Percentiles rank a stretch among this genome's conserved stretches.
These are phyloP conservation scores for Leccinum uliginosum DNA, from an alignment of 768 basidiomycete genomes.

Conservation along the genomic window DNA sequence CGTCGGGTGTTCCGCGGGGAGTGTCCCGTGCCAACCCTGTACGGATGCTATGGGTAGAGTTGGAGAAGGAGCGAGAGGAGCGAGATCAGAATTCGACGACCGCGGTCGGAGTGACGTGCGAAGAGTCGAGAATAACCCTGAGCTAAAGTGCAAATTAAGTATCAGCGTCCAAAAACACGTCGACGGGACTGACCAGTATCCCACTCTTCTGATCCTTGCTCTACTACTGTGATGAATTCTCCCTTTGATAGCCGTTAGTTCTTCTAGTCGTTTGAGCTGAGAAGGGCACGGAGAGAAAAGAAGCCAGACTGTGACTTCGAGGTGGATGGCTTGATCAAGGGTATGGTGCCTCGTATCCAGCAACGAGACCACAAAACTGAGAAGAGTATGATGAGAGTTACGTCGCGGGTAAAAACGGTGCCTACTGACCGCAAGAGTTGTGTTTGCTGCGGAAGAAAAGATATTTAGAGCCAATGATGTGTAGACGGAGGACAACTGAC, in stretches of 20 bases:
- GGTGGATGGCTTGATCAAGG: constrained; percentile 42
- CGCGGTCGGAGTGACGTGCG: constrained; percentile 72
- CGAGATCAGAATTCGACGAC: constrained; percentile 36
- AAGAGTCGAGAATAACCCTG: constrained; percentile 64
- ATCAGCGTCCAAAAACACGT: constrained; percentile 1
- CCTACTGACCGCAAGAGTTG: no score
- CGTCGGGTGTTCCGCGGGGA: constrained; percentile 50
- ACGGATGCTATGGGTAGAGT: constrained; percentile 60
- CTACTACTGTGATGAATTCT: constrained; percentile 45
- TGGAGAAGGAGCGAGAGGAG: constrained; percentile 60
- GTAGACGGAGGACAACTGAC: no score
- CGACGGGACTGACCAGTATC: constrained; percentile 55
- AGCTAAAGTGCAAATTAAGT: constrained; percentile 41
- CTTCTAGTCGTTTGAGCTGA: constrained; percentile 56
- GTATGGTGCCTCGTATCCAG: no score
- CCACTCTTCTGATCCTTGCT: constrained; percentile 78
- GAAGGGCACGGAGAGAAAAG: constrained; percentile 53
- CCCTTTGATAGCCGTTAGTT: constrained; percentile 53
- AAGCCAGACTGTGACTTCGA: constrained; percentile 31
- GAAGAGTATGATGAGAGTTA: no score
- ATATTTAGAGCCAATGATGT: no score
- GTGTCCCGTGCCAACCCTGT: constrained; percentile 71
- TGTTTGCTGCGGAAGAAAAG: no score
- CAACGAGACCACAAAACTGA: no score
- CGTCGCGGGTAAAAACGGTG: no score